phyloP scores from a whole-genome alignment of 768 basidiomycete species.

The Rhodotorula diobovata region DNA sequence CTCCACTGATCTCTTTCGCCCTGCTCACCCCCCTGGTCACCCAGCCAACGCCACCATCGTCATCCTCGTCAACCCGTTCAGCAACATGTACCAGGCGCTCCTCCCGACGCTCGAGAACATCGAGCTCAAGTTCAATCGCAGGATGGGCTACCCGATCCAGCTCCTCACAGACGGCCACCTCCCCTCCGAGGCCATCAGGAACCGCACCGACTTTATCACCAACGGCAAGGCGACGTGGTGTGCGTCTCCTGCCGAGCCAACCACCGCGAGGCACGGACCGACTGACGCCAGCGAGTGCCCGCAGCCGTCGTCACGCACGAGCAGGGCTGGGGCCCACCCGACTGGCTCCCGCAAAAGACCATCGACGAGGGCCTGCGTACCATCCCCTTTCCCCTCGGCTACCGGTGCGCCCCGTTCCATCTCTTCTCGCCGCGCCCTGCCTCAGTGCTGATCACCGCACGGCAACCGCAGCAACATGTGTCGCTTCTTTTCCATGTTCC shows the following conservation, averaged over 20 bases:
- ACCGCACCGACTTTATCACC: conserved; percentile 4
- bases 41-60: conserved; percentile 14
- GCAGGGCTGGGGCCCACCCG: conserved; percentile 16
- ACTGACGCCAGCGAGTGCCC: too few species aligned
- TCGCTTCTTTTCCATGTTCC: conserved; percentile 12
- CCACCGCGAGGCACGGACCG: too few species aligned
- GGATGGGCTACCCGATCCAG: conserved; percentile 21
- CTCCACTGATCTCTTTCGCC: not conserved
- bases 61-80: conserved; percentile 17
- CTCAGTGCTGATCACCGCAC: not conserved
- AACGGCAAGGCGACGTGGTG: conserved; percentile 21
- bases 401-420: not conserved
- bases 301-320: conserved; percentile 16
- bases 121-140: conserved; percentile 14
- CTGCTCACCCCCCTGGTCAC: not conserved
- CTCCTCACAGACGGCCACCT: conserved; percentile 15
- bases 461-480: conserved; percentile 9
- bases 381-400: conserved; percentile 4
- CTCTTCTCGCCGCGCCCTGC: too few species aligned
- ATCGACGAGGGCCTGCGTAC: not conserved
- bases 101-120: conserved; percentile 7
- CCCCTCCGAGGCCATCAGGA: not conserved
- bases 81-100: conserved; percentile 4
- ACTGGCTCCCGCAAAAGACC: not conserved
- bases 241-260: not conserved